Base-by-base conservation (phyloP, 1,284 basidiomycete genomes). In the Kwoniella shivajii region DNA sequence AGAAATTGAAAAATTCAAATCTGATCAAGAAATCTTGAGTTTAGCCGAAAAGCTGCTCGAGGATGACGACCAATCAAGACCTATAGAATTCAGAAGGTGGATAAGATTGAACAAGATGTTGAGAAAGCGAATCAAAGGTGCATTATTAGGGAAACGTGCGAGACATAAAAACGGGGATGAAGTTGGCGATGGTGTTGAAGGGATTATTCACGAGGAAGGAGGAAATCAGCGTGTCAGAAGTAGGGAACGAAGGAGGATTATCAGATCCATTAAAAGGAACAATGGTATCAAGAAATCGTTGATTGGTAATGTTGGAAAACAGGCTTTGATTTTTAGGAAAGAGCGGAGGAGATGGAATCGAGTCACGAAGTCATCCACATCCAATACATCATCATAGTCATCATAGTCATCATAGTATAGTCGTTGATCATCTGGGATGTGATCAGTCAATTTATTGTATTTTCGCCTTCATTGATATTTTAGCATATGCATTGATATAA, bases 1-100 rank as follows among this genome's bases (percentile, higher is more conserved):
- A 36, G 41, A 29, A 6, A 27, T 2, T 29, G 50, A 41, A 27
- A 37, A 46, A 18, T 14, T 29, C 18, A 34, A 41, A 36, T 13
- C 20, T 11, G 54, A 56, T 43, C 24, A 45, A 37, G 48, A 31
- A 27, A 30, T 56, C 20, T 29, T 50, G 9, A 20, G 29, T 16
- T 24, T 36, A 11, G 39, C 54, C 9, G 41, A 50, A 26, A 27
- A 38, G n/a, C 24, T 56, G 34, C 41, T 56, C 20, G 6, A 18
- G 14, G 26, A 44, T 13, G 54, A 56, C 30, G 54, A 56, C 41
- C 6, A 26, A 0, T 47, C 43, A 11, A 42, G 54, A 45, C 54
- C 54, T 9, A 16, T 27, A 11, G 31, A 45, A 18, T 7, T 34
- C 1, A 50, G 54, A 27, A 34, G 54, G 27, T 33, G 22, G 48